phyloP scores from a whole-genome alignment of 1,284 basidiomycete species.

The Ceratobasidium sp. region DNA sequence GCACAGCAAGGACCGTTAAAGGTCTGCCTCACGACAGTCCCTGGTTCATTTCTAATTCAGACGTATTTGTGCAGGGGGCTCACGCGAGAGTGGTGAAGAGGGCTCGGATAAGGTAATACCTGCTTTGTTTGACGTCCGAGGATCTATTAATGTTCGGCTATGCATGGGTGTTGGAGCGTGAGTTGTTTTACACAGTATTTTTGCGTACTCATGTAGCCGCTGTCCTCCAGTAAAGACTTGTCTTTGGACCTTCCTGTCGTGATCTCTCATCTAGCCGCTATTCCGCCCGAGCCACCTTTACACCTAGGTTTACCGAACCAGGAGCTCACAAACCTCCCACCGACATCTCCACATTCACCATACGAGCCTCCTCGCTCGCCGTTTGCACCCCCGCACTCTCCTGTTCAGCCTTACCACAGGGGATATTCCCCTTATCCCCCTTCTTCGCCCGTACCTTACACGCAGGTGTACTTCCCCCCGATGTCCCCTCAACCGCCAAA shows the following conservation, averaged over 20 bases:
- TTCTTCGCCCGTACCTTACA: slow-evolving; percentile 43
- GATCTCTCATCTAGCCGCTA: slow-evolving; percentile 66
- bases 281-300: slow-evolving; percentile 51
- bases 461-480: slow-evolving; percentile 43
- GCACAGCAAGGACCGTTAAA: slow-evolving; percentile 63
- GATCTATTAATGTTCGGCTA: slow-evolving; percentile 62
- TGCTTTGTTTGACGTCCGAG: slow-evolving; percentile 67
- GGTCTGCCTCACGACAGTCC: slow-evolving; percentile 50
- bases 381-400: slow-evolving; percentile 25
- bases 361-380: slow-evolving; percentile 38
- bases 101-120: slow-evolving; percentile 47
- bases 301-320: slow-evolving; percentile 17
- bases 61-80: slow-evolving; percentile 56
- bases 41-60: slow-evolving; percentile 1
- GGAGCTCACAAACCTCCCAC: slow-evolving; percentile 3
- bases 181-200: slow-evolving; percentile 45
- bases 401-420: slow-evolving; percentile 10
- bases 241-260: slow-evolving; percentile 65
- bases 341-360: slow-evolving; percentile 44
- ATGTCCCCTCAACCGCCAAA: slow-evolving; percentile 46
- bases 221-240: slow-evolving; percentile 66
- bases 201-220: neutral
- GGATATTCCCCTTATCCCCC: slow-evolving; percentile 39
- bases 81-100: slow-evolving; percentile 53
- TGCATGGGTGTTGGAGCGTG: slow-evolving; percentile 69